These are phyloP conservation scores for Nidularia sp. DNA, from an alignment of 768 basidiomycete genomes.

Conservation along the genomic window DNA sequence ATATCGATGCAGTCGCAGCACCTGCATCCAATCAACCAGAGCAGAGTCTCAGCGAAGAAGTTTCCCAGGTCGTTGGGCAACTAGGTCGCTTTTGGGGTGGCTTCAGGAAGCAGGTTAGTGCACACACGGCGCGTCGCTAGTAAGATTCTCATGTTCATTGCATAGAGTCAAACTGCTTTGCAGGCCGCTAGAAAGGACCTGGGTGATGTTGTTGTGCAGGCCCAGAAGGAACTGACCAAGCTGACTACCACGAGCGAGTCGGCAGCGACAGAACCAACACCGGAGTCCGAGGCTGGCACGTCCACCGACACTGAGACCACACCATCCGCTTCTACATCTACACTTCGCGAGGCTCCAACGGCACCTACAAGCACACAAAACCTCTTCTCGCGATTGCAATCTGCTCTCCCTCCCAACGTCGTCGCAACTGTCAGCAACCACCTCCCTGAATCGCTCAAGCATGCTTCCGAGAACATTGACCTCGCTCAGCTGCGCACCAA, in stretches of 20 bases:
- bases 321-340: constrained; percentile 12
- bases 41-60: constrained; percentile 79
- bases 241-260: constrained; percentile 30
- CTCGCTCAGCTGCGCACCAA: constrained; percentile 63
- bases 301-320: constrained; percentile 8
- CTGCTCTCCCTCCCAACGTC: constrained; percentile 72
- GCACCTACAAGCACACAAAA: constrained; percentile 28
- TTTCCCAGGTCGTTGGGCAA: constrained; percentile 85
- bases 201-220: constrained; percentile 68
- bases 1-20: constrained; percentile 45
- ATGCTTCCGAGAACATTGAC: constrained; percentile 62
- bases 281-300: neutral
- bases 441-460: constrained; percentile 61
- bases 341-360: constrained; percentile 10
- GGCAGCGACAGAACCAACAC: neutral
- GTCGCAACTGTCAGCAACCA: constrained; percentile 63
- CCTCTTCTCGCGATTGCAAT: constrained; percentile 68
- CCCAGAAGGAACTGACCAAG: constrained; percentile 72
- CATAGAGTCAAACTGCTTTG: constrained; percentile 65
- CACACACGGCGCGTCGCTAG: too few species aligned
- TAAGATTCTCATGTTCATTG: neutral
- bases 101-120: constrained; percentile 78
- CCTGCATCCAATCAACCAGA: constrained; percentile 39
- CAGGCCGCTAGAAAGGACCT: constrained; percentile 72
- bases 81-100: constrained; percentile 88